Conservation (phyloP, 192 early-diverging fungal genomes). For the Coemansia umbellata region DNA sequence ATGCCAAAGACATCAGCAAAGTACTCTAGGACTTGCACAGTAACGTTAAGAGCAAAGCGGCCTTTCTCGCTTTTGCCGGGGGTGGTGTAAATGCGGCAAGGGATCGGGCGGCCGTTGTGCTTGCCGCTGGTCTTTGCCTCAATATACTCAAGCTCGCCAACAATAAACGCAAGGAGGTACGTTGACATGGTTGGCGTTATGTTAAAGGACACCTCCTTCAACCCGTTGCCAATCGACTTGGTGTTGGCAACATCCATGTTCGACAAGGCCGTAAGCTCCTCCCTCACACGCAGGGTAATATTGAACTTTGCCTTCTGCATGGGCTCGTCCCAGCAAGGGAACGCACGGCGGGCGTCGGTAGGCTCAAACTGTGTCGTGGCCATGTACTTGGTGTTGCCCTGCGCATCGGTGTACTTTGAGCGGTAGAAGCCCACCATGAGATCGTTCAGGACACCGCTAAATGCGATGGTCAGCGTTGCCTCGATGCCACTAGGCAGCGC, state of each 20-base stretch:
- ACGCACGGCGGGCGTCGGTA: conserved; percentile 82
- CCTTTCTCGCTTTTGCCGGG: conserved; percentile 77
- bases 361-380: conserved; percentile 96
- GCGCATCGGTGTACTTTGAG: conserved; percentile 63
- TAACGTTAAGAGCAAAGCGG: conserved; percentile 76
- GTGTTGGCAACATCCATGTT: conserved; percentile 74
- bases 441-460: conserved; percentile 71
- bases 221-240: conserved; percentile 23
- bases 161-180: conserved; percentile 88
- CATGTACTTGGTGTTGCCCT: conserved; percentile 64
- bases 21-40: conserved; percentile 71
- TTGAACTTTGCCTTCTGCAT: conserved; percentile 93
- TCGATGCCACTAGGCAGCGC: conserved; percentile 50
- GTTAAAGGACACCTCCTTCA: conserved; percentile 83
- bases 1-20: conserved; percentile 84
- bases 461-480: conserved; percentile 56
- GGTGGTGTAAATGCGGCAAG: conserved; percentile 81
- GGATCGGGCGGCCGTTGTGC: conserved; percentile 67
- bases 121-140: conserved; percentile 61
- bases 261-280: conserved; percentile 76
- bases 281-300: conserved; percentile 75
- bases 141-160: conserved; percentile 91
- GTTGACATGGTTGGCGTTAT: conserved; percentile 93
- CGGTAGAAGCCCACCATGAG: conserved; percentile 96
- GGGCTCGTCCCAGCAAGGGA: conserved; percentile 99